Base-by-base conservation (phyloP, 352 stramenopile genomes). In the Pythium scleroteichum region DNA sequence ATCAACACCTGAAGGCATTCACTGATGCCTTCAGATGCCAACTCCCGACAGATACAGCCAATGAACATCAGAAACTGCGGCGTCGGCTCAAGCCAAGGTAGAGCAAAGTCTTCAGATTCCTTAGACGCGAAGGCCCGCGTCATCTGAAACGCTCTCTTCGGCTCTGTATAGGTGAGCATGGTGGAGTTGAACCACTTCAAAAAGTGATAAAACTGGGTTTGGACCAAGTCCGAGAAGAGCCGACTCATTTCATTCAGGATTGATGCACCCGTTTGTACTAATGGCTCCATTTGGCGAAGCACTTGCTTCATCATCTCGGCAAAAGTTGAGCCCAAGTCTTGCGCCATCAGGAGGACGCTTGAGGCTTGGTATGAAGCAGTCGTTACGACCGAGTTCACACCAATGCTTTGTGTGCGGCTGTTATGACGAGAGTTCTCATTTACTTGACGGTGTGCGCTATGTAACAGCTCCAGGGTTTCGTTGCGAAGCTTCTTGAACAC, bases 141-240 rank as follows among this genome's bases (percentile, higher is more conserved):
- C 46, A 54, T 53, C 41, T 71, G 49, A 50, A 88, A 90, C 26
- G 79, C 78, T 2, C 82, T 78, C 59, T 87, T 87, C 1, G 78
- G 73, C 40, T 93, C 83, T 9, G 78, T 84, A 73, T 91, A 95
- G 59, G 72, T 75, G 14, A 90, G 53, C 45, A 87, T 59, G 0
- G 77, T 69, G 6, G 53, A 51, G 52, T 90, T 93, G 47, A 93
- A 90, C 85, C 85, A 95, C 56, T 87, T 86, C 2, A 95, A 55
- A 46, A 92, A 93, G 40, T 80, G 63, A 62, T 89, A 92, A 51
- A 95, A 92, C 65, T 91, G 79, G 4, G 66, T 76, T 75, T 90
- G 82, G 17, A 95, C 76, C 45, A 95, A 72, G 41, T 95, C 76
- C 14, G 83, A 90, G 44, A 95, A 90, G 23, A 88, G 53, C 7